Evolutionary conservation across 2,329 filamentous ascomycete genomes (phyloP), one percentile per base, ranked within the genome.

Genomic region (Tolypocladium cylindrosporum): DNA sequence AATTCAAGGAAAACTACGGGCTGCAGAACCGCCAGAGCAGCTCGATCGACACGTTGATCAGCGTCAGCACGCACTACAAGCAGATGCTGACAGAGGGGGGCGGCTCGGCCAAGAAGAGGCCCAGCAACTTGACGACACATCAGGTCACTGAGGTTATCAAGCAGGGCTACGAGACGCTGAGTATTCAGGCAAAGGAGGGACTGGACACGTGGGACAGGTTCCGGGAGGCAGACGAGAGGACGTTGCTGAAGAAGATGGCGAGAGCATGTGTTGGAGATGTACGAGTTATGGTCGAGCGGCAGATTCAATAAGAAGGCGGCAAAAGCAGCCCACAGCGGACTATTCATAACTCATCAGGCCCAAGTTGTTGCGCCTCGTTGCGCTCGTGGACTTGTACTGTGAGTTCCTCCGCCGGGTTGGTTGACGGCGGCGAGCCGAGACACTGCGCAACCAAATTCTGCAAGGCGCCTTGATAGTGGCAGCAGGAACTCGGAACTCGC

Each of bases 131-230:
- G 60, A 96, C 90, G 59, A 91, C 88, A 42, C 79, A 84, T 55
- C 89, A 97, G 70, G 91, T 99, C 43, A 87, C 88, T 48, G 88
- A 89, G 63, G 89, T 97, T 36, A 97, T 99, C 72, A 96, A 96
- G 75, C 89, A 95, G 71, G 94, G 94, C 0, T 97, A 97, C 68
- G 93, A 97, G 72, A 96, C 92, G 41, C 74, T 99, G 66, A 93
- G 89, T 62, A 95, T 99, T 57, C 90, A 95, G 72, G 86, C 90
- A 0, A 91, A 87, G 66, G 92, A 96, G 68, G 92, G 90, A 0
- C 71, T 96, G 64, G 92, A 93, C 70, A 84, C 86, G 42, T 96
- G 91, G 90, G 89, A 91, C 63, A 84, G 80, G 68, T 97, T 90
- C 71, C 80, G 93, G 16, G 94, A 97, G 76, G 89, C 88, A 2